phyloP scores from a whole-genome alignment of 148 eudicot genomes.

The Rheum nobile region DNA sequence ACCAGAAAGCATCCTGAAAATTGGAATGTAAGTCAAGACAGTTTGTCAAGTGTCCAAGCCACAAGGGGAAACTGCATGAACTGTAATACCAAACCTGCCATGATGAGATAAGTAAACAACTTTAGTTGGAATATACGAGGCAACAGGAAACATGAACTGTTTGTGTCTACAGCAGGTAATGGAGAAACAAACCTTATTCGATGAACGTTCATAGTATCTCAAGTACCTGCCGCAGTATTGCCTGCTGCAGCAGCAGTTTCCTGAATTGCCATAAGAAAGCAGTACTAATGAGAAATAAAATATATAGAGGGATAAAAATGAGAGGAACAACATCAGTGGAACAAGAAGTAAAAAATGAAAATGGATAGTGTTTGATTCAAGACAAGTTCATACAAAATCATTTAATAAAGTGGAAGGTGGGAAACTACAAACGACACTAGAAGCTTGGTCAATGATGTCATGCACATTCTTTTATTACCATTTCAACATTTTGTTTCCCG shows the following conservation, averaged over 20 bases:
- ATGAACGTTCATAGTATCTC: not conserved
- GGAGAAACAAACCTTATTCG: slow-evolving; percentile 6
- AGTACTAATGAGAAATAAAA: not conserved
- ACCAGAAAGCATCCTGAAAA: not conserved
- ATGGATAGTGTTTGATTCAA: not conserved
- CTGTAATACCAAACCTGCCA: not conserved
- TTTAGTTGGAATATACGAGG: not conserved
- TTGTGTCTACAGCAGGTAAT: not conserved
- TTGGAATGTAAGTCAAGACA: not conserved
- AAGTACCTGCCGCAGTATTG: slow-evolving; percentile 1
- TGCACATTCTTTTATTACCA: not conserved
- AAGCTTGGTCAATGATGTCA: not conserved
- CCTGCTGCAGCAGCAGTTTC: not conserved
- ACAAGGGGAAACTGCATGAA: not conserved
- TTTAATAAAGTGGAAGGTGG: not conserved
- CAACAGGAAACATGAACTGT: not conserved
- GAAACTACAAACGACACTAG: not conserved
- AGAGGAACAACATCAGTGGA: not conserved
- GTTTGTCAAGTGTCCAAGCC: not conserved
- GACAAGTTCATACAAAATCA: not conserved
- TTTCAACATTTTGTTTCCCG: not conserved
- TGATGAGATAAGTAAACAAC: not conserved
- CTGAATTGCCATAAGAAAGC: not conserved
- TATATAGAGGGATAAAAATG: not conserved
- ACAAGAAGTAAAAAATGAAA: not conserved